Conservation (phyloP, 179 eudicot genomes). For the Amaranthus tricolor region DNA sequence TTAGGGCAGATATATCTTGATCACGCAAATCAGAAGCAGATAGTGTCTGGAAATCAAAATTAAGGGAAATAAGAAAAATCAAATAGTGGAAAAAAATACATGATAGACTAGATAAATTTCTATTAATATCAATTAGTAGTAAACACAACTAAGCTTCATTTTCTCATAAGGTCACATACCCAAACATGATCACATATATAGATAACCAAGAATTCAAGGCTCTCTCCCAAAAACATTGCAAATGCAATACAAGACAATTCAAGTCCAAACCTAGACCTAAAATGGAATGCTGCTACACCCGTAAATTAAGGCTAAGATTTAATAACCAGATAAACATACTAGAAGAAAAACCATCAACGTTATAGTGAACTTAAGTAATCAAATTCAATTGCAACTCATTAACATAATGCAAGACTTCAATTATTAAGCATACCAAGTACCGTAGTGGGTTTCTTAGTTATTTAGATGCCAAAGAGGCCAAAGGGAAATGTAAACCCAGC, state of each 20-base stretch:
- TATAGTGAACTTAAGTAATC: neutral
- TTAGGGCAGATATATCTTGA: slow-evolving; percentile 66
- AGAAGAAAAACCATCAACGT: neutral
- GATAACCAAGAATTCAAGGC: neutral
- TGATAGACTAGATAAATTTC: neutral
- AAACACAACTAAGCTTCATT: neutral
- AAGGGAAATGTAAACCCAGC: neutral
- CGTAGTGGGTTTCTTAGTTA: neutral
- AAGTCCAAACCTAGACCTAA: neutral
- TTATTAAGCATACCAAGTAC: neutral
- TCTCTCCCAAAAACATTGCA: neutral
- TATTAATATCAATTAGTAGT: neutral
- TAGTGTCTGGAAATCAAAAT: slow-evolving; percentile 55
- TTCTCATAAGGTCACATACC: neutral
- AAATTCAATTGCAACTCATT: neutral
- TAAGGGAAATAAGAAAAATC: neutral
- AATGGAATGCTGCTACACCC: neutral
- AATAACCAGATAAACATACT: neutral
- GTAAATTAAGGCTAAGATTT: neutral
- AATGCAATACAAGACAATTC: neutral
- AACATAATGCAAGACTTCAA: neutral
- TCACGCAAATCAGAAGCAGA: slow-evolving; percentile 80
- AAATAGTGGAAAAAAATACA: slow-evolving; percentile 4
- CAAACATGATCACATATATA: neutral
- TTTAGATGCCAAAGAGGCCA: neutral